Percentiles rank a stretch among this genome's conserved stretches.
phyloP scores from a whole-genome alignment of 352 stramenopile species.

The Phytopythium delawarense region DNA sequence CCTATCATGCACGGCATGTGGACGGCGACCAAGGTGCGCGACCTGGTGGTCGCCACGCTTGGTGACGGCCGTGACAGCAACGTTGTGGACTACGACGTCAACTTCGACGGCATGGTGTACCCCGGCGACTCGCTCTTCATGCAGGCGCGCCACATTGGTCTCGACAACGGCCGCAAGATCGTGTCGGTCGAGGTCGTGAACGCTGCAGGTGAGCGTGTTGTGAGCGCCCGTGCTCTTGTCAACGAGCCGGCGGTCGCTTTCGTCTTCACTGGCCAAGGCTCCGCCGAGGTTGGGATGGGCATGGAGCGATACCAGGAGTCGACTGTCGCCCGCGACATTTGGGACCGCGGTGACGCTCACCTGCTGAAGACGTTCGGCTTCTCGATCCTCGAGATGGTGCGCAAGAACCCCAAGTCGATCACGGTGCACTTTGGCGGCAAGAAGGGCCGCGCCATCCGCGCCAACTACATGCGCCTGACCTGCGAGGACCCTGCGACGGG shows the following conservation, averaged over 20 bases:
- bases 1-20: constrained; percentile 89
- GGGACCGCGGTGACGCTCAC: constrained; percentile 74
- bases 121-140: constrained; percentile 75
- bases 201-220: constrained; percentile 57
- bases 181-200: constrained; percentile 79
- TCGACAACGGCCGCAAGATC: constrained; percentile 60
- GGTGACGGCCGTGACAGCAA: constrained; percentile 53
- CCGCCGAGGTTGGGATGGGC: constrained; percentile 77
- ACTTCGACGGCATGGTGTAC: constrained; percentile 89
- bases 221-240: constrained; percentile 63
- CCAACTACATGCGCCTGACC: constrained; percentile 83
- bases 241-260: constrained; percentile 73
- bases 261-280: constrained; percentile 87
- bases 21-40: constrained; percentile 80
- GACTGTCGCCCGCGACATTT: constrained; percentile 63
- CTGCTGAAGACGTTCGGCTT: constrained; percentile 79
- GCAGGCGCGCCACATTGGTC: constrained; percentile 67
- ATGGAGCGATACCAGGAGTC: constrained; percentile 87
- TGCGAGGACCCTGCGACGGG: constrained; percentile 57
- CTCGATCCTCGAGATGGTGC: constrained; percentile 86
- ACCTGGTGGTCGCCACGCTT: constrained; percentile 55
- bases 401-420: constrained; percentile 77
- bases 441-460: constrained; percentile 70
- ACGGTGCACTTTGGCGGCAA: constrained; percentile 87
- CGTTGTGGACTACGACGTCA: constrained; percentile 67